phyloP scores from a whole-genome alignment of 1,284 basidiomycete species.

The Pterula multifida region DNA sequence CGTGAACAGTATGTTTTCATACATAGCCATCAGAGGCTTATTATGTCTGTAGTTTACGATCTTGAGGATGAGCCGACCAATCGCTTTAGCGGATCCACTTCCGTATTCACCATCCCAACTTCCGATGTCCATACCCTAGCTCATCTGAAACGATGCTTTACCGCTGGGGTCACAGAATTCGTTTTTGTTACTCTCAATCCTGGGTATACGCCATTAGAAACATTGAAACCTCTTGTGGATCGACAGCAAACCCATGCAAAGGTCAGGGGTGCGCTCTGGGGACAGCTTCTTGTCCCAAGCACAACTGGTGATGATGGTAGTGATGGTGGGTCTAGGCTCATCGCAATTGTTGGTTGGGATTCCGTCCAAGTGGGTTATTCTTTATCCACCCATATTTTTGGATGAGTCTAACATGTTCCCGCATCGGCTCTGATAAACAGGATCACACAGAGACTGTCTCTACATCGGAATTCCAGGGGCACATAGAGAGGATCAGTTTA shows the following conservation, averaged over 20 bases:
- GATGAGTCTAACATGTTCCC: neutral
- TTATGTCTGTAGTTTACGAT: no score
- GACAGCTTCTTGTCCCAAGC: neutral
- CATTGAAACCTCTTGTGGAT: neutral
- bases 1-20: no score
- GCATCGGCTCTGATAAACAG: neutral
- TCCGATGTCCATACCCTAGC: neutral
- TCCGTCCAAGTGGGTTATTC: neutral
- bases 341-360: neutral
- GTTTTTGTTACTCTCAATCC: neutral
- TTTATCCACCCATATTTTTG: no score
- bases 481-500: neutral
- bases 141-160: neutral
- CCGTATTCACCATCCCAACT: neutral
- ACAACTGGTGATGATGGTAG: neutral
- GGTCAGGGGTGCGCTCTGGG: neutral
- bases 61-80: no score
- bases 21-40: no score
- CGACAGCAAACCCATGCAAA: neutral
- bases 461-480: neutral
- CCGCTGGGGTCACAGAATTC: neutral
- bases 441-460: neutral
- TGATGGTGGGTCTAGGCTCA: neutral
- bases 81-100: no score
- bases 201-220: neutral